Base-by-base conservation (phyloP, 2,329 filamentous ascomycete species). In the Calycina marina region DNA sequence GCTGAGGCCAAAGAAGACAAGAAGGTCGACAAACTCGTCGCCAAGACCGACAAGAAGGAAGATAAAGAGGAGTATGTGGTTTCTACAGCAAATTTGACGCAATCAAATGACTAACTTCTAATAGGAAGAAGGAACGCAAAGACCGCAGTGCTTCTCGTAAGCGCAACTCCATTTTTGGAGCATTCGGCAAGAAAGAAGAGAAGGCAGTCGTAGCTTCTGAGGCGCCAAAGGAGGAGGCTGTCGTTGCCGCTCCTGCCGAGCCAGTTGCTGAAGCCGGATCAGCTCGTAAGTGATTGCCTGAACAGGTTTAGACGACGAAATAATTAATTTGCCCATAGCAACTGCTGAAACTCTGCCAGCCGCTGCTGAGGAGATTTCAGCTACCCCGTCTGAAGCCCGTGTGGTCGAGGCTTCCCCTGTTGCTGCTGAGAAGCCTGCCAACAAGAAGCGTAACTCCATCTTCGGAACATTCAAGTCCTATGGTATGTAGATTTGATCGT, bases 61-160 rank as follows among this genome's bases (percentile, higher is more conserved):
- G 57, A 65, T 42, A 74, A 75, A 63, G 67, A 65, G 24, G 37
- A 46, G 17, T 24, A 27, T 8, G 53, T n/a, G n/a, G n/a, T n/a
- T n/a, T n/a, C n/a, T n/a, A n/a, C n/a, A n/a, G n/a, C n/a, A n/a
- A n/a, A n/a, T n/a, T n/a, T n/a, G n/a, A n/a, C n/a, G n/a, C n/a
- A n/a, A n/a, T n/a, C n/a, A n/a, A n/a, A n/a, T n/a, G n/a, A n/a
- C n/a, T n/a, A n/a, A n/a, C n/a, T n/a, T n/a, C n/a, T n/a, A n/a
- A n/a, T n/a, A n/a, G n/a, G n/a, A n/a, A 66, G 47, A 64, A 73
- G 49, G 63, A 71, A 51, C 58, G 66, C 42, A 74, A 75, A 63
- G 67, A 65, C 43, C 67, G 72, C 50, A 75, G 70, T 45, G 64
- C 65, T 31, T 76, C 71, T 53, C 67, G 68, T 51, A 77, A 78